Evolutionary conservation across 2,329 filamentous ascomycete genomes (phyloP).

Genomic region (Exophiala sp.): DNA sequence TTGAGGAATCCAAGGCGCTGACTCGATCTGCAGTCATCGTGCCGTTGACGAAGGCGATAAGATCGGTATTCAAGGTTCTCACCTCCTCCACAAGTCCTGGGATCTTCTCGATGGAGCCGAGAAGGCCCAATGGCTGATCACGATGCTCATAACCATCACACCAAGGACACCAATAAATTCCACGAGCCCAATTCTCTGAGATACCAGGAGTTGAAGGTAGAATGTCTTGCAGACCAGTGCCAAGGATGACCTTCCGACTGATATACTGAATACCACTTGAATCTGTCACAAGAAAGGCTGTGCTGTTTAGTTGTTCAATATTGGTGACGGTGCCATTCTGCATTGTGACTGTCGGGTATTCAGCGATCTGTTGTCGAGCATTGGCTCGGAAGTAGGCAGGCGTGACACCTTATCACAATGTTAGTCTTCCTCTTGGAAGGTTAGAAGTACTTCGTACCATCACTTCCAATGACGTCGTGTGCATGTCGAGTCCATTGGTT

Average conservation of each 20-base stretch:
- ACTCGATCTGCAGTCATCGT: conserved; percentile 50
- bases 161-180: conserved; percentile 64
- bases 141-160: conserved; percentile 62
- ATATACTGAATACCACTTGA: conserved; percentile 37
- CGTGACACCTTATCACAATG: conserved; percentile 45
- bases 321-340: conserved; percentile 52
- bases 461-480: conserved; percentile 60
- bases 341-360: conserved; percentile 51
- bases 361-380: conserved; percentile 52
- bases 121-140: conserved; percentile 55
- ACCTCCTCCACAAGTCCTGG: conserved; percentile 51
- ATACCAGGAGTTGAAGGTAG: conserved; percentile 56
- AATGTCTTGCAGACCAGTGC: conserved; percentile 55
- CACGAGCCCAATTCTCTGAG: conserved; percentile 55
- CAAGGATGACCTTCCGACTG: conserved; percentile 56
- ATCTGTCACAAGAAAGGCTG: conserved; percentile 47
- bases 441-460: conserved; percentile 42
- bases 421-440: background rate
- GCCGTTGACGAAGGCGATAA: conserved; percentile 59
- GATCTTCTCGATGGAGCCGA: conserved; percentile 46
- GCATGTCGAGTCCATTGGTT: conserved; percentile 56
- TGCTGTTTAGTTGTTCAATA: conserved; percentile 37
- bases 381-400: conserved; percentile 54
- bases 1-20: conserved; percentile 37
- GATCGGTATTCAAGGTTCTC: conserved; percentile 53